Percentiles rank a stretch among this genome's conserved stretches.
Evolutionary conservation across 345 rosid species (phyloP).

Genomic region (Noccaea caerulescens): DNA sequence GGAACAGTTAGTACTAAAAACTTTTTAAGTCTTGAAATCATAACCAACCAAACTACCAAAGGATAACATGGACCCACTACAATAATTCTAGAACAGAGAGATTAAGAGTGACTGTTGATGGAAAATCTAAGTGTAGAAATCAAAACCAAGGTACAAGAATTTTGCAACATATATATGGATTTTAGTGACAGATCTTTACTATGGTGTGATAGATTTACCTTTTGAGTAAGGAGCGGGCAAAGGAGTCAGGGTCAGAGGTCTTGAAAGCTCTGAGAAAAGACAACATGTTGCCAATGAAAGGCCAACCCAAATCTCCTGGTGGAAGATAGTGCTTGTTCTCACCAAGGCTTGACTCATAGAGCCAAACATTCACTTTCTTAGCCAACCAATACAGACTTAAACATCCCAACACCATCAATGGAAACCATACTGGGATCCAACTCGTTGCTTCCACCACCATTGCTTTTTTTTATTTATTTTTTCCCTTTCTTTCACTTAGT

Average conservation of each 20-base stretch:
- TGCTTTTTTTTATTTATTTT: neutral
- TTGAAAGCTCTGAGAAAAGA: slow-evolving; percentile 55
- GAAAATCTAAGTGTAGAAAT: neutral
- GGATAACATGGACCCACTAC: neutral
- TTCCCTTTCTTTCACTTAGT: neutral
- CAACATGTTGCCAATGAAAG: slow-evolving; percentile 53
- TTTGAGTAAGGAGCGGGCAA: slow-evolving; percentile 34
- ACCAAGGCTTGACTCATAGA: slow-evolving; percentile 44
- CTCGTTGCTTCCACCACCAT: slow-evolving; percentile 41
- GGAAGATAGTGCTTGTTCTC: slow-evolving; percentile 47
- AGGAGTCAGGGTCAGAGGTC: slow-evolving; percentile 53
- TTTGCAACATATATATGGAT: neutral
- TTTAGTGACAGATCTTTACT: neutral
- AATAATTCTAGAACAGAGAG: neutral
- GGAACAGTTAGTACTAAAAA: too few relatives aligned
- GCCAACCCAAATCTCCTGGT: slow-evolving; percentile 59
- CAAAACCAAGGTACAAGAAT: neutral
- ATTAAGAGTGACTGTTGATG: neutral
- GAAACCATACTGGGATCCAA: slow-evolving; percentile 29
- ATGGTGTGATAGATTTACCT: slow-evolving; percentile 33
- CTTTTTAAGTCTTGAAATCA: neutral
- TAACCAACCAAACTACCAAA: neutral
- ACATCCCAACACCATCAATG: slow-evolving; percentile 29
- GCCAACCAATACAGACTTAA: slow-evolving; percentile 40
- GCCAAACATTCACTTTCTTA: slow-evolving; percentile 47